These are phyloP conservation scores for Mallotus repandus DNA, from an alignment of 441 rosid species.

Conservation along the genomic window DNA sequence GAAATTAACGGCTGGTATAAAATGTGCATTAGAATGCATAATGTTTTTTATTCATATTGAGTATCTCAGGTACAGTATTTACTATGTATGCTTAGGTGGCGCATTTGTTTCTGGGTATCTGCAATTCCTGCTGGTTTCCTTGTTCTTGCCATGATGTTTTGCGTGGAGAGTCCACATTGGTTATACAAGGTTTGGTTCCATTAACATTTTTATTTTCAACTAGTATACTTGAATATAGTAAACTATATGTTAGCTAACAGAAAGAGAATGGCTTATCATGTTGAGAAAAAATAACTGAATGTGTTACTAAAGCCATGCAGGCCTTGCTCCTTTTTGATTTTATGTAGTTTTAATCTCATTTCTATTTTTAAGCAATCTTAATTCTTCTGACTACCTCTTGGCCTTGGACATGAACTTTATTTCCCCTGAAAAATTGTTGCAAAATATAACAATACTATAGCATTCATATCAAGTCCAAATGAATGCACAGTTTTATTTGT, in stretches of 20 bases:
- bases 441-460: background rate
- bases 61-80: background rate
- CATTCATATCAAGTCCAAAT: background rate
- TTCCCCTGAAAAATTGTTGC: background rate
- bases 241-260: background rate
- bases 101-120: constrained; percentile 85
- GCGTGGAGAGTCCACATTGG: constrained; percentile 97
- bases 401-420: background rate
- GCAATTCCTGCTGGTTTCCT: constrained; percentile 80
- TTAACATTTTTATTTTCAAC: background rate
- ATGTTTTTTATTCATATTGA: constrained; percentile 4
- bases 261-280: background rate
- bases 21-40: background rate
- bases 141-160: constrained; percentile 66
- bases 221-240: background rate
- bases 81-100: constrained; percentile 67
- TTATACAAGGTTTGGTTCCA: constrained; percentile 70
- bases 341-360: background rate
- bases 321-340: background rate
- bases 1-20: constrained; percentile 79
- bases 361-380: background rate
- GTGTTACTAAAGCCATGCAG: background rate
- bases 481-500: background rate
- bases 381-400: background rate
- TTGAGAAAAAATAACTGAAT: constrained; percentile 5